phyloP scores from a whole-genome alignment of 441 rosid species.

The Breynia disticha region DNA sequence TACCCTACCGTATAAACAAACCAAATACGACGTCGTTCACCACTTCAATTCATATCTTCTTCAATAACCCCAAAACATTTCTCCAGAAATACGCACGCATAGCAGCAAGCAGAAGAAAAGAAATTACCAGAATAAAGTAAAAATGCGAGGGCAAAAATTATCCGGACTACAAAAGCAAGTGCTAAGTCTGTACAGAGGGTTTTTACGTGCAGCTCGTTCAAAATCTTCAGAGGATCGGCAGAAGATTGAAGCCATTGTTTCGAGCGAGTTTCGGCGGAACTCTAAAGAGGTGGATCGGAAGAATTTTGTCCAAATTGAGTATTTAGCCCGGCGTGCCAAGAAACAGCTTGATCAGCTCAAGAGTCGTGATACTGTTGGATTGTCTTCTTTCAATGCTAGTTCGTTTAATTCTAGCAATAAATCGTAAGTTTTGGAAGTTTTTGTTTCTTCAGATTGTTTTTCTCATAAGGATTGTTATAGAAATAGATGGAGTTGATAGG shows the following conservation, averaged over 20 bases:
- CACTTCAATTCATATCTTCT: too few species aligned
- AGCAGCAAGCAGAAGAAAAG: too few species aligned
- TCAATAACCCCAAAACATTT: too few species aligned
- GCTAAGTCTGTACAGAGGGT: slow-evolving; percentile 48
- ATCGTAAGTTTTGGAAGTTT: neutral
- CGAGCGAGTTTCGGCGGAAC: slow-evolving; percentile 56
- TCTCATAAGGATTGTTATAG: too few species aligned
- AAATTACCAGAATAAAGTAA: slow-evolving; percentile 4
- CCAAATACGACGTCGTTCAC: too few species aligned
- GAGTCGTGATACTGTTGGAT: slow-evolving; percentile 42
- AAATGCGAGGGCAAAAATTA: slow-evolving; percentile 41
- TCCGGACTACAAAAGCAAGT: slow-evolving; percentile 68
- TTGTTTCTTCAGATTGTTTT: too few species aligned
- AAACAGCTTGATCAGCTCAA: slow-evolving; percentile 82
- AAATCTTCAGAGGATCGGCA: slow-evolving; percentile 8
- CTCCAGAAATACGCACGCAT: too few species aligned
- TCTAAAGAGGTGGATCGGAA: slow-evolving; percentile 65
- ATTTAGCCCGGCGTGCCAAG: slow-evolving; percentile 66
- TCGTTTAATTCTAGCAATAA: neutral
- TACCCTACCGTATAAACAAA: too few species aligned
- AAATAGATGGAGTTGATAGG: too few species aligned
- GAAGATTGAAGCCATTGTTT: slow-evolving; percentile 49
- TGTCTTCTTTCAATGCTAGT: slow-evolving; percentile 43
- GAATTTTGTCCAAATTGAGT: slow-evolving; percentile 71
- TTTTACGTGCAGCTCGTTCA: slow-evolving; percentile 46